Evolutionary conservation across 257 asterid species (phyloP).

Genomic region (Cinchona pubescens): DNA sequence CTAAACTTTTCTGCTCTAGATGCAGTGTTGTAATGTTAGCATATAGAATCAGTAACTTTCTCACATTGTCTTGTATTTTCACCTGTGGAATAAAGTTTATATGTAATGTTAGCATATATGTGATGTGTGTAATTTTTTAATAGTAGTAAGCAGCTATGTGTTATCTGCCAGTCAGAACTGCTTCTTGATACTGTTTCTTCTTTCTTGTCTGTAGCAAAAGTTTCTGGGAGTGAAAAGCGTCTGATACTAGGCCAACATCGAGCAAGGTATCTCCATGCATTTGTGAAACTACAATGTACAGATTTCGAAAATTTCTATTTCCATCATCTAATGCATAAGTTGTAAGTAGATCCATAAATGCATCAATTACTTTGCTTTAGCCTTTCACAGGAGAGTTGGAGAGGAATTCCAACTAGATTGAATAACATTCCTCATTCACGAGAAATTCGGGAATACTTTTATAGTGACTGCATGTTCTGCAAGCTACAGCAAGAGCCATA

Average conservation of each 20-base stretch:
- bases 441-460: conserved; percentile 89
- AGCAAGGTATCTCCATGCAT: conserved; percentile 44
- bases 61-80: background rate
- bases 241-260: conserved; percentile 30
- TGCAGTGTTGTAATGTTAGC: background rate
- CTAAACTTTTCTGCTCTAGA: background rate
- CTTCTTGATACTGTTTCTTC: conserved; percentile 23
- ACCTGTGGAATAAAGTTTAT: background rate
- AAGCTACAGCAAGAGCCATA: conserved; percentile 76
- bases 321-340: conserved; percentile 4
- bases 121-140: background rate
- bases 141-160: background rate
- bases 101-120: too few relatives aligned
- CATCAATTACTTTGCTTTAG: conserved; percentile 22
- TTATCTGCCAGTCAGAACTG: conserved; percentile 6
- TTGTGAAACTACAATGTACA: background rate
- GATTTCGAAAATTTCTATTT: background rate
- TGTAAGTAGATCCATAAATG: conserved; percentile 16
- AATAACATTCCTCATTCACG: conserved; percentile 95
- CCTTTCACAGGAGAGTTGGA: conserved; percentile 66
- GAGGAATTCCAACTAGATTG: conserved; percentile 90
- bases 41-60: background rate
- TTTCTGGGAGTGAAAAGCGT: conserved; percentile 31
- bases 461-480: conserved; percentile 81
- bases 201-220: conserved; percentile 40